A percentile compares a stretch with the other conserved stretches of the same genome.
phyloP scores from a whole-genome alignment of 768 basidiomycete genomes.

The Suillus tomentosus region DNA sequence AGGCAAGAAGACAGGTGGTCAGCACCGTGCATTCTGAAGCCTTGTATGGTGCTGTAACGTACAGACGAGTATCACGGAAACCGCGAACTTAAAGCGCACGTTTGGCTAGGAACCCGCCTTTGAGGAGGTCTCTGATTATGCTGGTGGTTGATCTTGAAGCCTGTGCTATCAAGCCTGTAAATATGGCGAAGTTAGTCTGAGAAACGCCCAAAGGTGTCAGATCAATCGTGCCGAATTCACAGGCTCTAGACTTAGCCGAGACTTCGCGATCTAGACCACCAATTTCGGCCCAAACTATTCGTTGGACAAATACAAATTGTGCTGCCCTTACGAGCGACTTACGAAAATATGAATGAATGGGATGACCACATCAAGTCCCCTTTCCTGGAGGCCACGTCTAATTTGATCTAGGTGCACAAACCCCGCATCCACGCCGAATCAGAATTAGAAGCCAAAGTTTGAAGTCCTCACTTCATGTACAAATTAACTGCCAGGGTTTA shows the following conservation, averaged over 20 bases:
- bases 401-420: slow-evolving; percentile 5
- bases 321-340: slow-evolving; percentile 8
- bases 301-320: slow-evolving; percentile 11
- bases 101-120: not conserved
- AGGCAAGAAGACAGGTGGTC: slow-evolving; percentile 12
- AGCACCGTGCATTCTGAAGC: slow-evolving; percentile 10
- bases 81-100: slow-evolving; percentile 10
- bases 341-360: slow-evolving; percentile 11
- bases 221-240: slow-evolving; percentile 21
- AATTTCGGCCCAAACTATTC: not conserved
- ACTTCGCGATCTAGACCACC: slow-evolving; percentile 14
- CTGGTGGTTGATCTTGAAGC: slow-evolving; percentile 16
- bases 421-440: slow-evolving; percentile 1
- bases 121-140: not conserved
- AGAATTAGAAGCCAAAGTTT: not conserved
- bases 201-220: slow-evolving; percentile 15
- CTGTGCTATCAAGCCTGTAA: slow-evolving; percentile 16
- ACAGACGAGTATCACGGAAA: slow-evolving; percentile 16
- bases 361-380: slow-evolving; percentile 7
- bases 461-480: slow-evolving; percentile 12
- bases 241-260: slow-evolving; percentile 30
- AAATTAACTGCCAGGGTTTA: slow-evolving; percentile 9
- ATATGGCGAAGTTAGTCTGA: slow-evolving; percentile 17
- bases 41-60: slow-evolving; percentile 15
- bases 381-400: slow-evolving; percentile 6